Base-by-base conservation (phyloP, 2,329 filamentous ascomycete genomes). In the Fulvia fulva region DNA sequence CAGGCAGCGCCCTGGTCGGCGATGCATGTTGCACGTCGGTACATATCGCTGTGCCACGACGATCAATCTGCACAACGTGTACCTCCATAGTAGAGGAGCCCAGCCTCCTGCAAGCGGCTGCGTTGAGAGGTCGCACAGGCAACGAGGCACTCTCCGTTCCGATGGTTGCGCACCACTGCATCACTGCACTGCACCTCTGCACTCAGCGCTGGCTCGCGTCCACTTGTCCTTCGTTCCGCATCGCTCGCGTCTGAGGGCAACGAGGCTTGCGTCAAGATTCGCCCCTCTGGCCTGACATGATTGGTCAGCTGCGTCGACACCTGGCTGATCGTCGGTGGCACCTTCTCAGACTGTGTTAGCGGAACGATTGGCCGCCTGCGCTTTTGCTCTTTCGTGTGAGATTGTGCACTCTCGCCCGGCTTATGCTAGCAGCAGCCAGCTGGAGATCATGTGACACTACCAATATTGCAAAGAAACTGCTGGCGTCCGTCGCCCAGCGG, bases 381-480 rank as follows among this genome's bases (percentile, higher is more conserved):
- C 28, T n/a, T 51, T 53, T 32, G 45, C 21, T 22, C 46, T 55
- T 19, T 19, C 37, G 37, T 34, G 44, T 57, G 12, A 53, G 37
- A 55, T 50, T 49, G 34, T 28, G 34, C 37, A 49, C 51, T 41
- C 34, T 22, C 41, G 56, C 44, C 50, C 34, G 44, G 43, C 46
- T 43, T 21, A 22, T 51, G 30, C 19, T 21, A 30, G 53, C 23
- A 25, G 55, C 43, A 55, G 56, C 19, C n/a, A 30, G 53, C 23
- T 34, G 55, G 43, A 55, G 56, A 59, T 62, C 59, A 62, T 58
- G 56, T 59, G 59, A 49, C 44, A 51, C 53, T 21, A 34, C 22
- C 51, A 53, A 55, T 55, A 58, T 51, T 58, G 44, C 26, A 56
- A 53, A 53, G 55, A 55, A 55, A 55, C 52, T 51, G 58, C 46